A percentile compares a stretch with the other conserved stretches of the same genome.
These are phyloP conservation scores for Sporothrix luriei DNA, from an alignment of 2,329 filamentous ascomycete species.

Conservation along the genomic window DNA sequence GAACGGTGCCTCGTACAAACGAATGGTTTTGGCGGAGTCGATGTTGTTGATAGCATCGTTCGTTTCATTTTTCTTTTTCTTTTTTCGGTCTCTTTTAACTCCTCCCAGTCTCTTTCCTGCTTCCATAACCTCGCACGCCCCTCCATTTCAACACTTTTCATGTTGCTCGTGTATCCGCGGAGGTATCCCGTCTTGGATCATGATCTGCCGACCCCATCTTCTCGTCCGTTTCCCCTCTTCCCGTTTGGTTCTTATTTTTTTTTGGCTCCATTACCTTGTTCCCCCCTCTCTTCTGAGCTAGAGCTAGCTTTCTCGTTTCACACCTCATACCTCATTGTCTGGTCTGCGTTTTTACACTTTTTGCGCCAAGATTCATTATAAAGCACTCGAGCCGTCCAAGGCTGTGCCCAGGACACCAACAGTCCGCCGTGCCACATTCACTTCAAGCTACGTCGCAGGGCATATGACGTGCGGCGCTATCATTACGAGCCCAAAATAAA, in stretches of 20 bases:
- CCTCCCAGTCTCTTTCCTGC: background rate
- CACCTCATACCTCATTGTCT: background rate
- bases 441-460: too few species aligned
- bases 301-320: background rate
- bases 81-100: too few species aligned
- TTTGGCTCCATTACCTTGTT: background rate
- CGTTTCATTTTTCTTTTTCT: background rate
- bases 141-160: conserved; percentile 9
- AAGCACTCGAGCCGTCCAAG: conserved; percentile 1
- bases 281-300: background rate
- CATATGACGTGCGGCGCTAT: too few species aligned
- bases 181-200: conserved; percentile 6
- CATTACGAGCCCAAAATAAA: too few species aligned
- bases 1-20: background rate
- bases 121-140: background rate
- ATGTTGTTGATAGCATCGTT: background rate
- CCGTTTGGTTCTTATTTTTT: background rate
- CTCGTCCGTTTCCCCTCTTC: background rate
- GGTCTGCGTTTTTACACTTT: conserved; percentile 7
- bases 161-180: background rate
- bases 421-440: background rate
- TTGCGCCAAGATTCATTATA: conserved; percentile 9
- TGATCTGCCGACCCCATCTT: background rate
- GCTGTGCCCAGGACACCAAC: background rate
- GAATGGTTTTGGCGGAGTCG: too few species aligned